A percentile compares a stretch with the other conserved stretches of the same genome.
These are phyloP conservation scores for Meira nashicola DNA, from an alignment of 1,284 basidiomycete species.

Conservation along the genomic window DNA sequence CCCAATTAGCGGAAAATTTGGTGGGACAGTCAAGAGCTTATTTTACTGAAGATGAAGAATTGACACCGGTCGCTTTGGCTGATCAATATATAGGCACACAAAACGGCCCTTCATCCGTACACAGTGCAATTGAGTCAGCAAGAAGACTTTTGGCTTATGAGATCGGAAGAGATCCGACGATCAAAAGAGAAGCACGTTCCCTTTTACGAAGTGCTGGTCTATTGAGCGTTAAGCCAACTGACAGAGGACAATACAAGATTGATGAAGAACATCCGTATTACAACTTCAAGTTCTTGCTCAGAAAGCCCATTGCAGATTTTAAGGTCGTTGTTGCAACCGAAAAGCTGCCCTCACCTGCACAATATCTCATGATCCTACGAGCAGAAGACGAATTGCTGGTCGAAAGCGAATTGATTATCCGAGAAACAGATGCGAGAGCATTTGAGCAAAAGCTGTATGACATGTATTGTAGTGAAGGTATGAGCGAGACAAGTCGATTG, in stretches of 20 bases:
- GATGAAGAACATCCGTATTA: constrained; percentile 83
- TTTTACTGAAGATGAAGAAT: constrained; percentile 63
- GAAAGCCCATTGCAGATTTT: constrained; percentile 75
- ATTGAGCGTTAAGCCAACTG: constrained; percentile 82
- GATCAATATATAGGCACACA: constrained; percentile 47
- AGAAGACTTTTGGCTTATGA: constrained; percentile 83
- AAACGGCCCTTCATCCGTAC: constrained; percentile 28
- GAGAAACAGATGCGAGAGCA: constrained; percentile 26
- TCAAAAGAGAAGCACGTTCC: constrained; percentile 74
- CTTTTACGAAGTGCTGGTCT: constrained; percentile 71
- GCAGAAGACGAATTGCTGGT: constrained; percentile 86
- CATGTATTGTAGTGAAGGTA: constrained; percentile 78
- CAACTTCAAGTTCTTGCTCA: constrained; percentile 89
- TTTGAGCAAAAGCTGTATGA: constrained; percentile 60
- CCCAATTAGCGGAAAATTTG: constrained; percentile 76
- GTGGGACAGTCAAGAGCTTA: constrained; percentile 53
- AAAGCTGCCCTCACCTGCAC: constrained; percentile 55
- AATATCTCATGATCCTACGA: constrained; percentile 84
- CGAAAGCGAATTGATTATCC: constrained; percentile 67
- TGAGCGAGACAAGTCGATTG: constrained; percentile 75
- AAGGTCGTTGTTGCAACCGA: constrained; percentile 8
- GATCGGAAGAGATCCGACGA: constrained; percentile 83
- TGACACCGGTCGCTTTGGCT: constrained; percentile 28
- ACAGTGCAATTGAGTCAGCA: constrained; percentile 56
- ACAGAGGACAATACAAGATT: constrained; percentile 82